Conservation (phyloP, 2,329 filamentous ascomycete species). For the Fusarium miscanthi region DNA sequence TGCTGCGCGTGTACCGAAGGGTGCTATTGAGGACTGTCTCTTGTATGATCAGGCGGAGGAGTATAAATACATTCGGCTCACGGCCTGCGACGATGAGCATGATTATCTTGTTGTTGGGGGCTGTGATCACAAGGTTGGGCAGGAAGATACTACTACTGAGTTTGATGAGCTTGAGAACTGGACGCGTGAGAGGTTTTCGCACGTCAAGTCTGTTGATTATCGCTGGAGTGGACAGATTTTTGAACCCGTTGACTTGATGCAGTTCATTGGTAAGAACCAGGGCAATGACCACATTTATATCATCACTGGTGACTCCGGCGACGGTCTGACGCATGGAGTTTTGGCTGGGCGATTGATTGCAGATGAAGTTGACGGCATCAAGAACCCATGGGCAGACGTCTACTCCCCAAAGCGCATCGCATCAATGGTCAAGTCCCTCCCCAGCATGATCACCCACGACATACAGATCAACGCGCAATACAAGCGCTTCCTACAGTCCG, state of each 20-base stretch:
- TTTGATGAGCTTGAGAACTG: slow-evolving; percentile 64
- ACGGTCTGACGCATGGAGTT: slow-evolving; percentile 67
- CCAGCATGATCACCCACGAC: slow-evolving; percentile 61
- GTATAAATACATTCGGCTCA: slow-evolving; percentile 67
- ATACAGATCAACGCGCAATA: slow-evolving; percentile 67
- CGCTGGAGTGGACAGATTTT: slow-evolving; percentile 68
- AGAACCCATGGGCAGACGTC: slow-evolving; percentile 60
- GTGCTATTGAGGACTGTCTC: slow-evolving; percentile 63
- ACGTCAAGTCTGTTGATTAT: slow-evolving; percentile 62
- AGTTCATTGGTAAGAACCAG: slow-evolving; percentile 66
- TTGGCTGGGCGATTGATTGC: slow-evolving; percentile 63
- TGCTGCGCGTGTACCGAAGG: slow-evolving; percentile 64
- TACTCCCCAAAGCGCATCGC: slow-evolving; percentile 62
- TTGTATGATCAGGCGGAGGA: slow-evolving; percentile 65
- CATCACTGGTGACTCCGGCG: slow-evolving; percentile 67
- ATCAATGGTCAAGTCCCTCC: slow-evolving; percentile 58
- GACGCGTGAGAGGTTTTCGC: slow-evolving; percentile 63
- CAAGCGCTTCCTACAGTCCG: slow-evolving; percentile 63
- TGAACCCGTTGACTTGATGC: slow-evolving; percentile 66
- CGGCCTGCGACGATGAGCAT: slow-evolving; percentile 61
- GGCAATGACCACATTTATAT: slow-evolving; percentile 63
- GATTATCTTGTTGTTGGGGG: slow-evolving; percentile 68
- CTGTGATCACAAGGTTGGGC: slow-evolving; percentile 69
- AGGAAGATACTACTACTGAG: slow-evolving; percentile 57
- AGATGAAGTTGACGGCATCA: slow-evolving; percentile 62